phyloP scores from a whole-genome alignment of 768 basidiomycete genomes.

The Mycena crocata region DNA sequence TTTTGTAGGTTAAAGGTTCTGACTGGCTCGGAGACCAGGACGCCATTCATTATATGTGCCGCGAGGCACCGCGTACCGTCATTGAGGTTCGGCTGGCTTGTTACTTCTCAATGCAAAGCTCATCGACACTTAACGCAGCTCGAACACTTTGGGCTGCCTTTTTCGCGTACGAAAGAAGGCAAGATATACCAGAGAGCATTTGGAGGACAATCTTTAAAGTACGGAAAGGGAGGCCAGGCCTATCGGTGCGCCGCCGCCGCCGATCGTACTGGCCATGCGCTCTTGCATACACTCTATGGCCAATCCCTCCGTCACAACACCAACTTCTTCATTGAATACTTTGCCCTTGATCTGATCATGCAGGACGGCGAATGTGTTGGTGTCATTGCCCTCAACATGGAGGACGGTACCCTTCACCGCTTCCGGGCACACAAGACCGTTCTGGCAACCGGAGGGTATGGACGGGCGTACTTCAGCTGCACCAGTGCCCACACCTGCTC shows the following conservation, averaged over 20 bases:
- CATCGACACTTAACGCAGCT: slow-evolving; percentile 63
- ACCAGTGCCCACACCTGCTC: slow-evolving; percentile 99
- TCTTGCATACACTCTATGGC: slow-evolving; percentile 98
- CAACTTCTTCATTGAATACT: slow-evolving; percentile 99
- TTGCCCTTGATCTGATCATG: slow-evolving; percentile 99
- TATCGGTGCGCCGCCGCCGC: slow-evolving; percentile 99
- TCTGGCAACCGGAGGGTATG: slow-evolving; percentile 97
- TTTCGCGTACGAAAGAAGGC: slow-evolving; percentile 97
- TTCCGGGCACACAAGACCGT: slow-evolving; percentile 99
- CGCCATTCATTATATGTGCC: slow-evolving; percentile 99
- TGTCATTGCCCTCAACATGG: slow-evolving; percentile 99
- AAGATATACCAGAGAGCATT: slow-evolving; percentile 99
- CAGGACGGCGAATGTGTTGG: slow-evolving; percentile 98
- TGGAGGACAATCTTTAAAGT: slow-evolving; percentile 97
- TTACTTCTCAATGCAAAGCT: background rate
- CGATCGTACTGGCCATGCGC: slow-evolving; percentile 97
- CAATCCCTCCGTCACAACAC: slow-evolving; percentile 99
- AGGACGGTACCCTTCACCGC: slow-evolving; percentile 98
- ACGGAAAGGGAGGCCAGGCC: slow-evolving; percentile 98
- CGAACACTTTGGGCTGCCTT: slow-evolving; percentile 98
- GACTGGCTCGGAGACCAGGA: slow-evolving; percentile 99
- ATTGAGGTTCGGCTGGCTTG: slow-evolving; percentile 74
- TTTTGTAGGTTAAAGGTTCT: slow-evolving; percentile 92
- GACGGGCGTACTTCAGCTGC: slow-evolving; percentile 98
- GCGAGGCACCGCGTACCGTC: slow-evolving; percentile 94